Percentiles rank a stretch among this genome's conserved stretches.
Evolutionary conservation across 1,139 yeast genomes (phyloP).

Genomic region (Hansenula sp.): DNA sequence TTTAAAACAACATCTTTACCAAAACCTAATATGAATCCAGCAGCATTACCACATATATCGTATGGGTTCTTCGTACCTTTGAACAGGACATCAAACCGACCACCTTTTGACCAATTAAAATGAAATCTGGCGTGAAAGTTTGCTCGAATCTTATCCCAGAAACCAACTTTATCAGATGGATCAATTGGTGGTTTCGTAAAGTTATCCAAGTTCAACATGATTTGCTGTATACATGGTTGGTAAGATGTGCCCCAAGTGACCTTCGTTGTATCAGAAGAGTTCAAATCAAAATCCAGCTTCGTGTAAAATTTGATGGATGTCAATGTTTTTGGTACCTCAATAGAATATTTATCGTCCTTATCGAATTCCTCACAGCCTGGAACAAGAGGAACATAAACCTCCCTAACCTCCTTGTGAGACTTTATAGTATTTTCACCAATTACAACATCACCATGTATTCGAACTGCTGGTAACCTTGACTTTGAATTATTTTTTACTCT

Average conservation of each 20-base stretch:
- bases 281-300: constrained; percentile 51
- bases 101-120: constrained; percentile 46
- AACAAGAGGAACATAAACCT: constrained; percentile 60
- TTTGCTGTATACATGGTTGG: constrained; percentile 80
- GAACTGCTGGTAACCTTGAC: constrained; percentile 26
- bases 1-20: constrained; percentile 56
- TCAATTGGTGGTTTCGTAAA: constrained; percentile 83
- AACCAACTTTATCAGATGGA: constrained; percentile 80
- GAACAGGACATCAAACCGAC: constrained; percentile 54
- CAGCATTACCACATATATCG: constrained; percentile 56
- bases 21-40: constrained; percentile 85
- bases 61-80: constrained; percentile 77
- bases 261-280: constrained; percentile 57
- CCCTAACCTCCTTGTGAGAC: constrained; percentile 49
- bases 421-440: constrained; percentile 49
- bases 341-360: constrained; percentile 46
- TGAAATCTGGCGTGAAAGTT: constrained; percentile 53
- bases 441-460: constrained; percentile 47
- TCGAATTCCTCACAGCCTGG: constrained; percentile 34
- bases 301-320: constrained; percentile 73
- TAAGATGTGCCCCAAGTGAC: constrained; percentile 86
- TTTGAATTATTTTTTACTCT: constrained; percentile 30
- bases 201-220: constrained; percentile 75
- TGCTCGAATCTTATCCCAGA: constrained; percentile 69
- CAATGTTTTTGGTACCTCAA: constrained; percentile 72